A percentile compares a stretch with the other conserved stretches of the same genome.
Conservation (phyloP, 148 eudicot genomes). For the Euryodendron excelsum region DNA sequence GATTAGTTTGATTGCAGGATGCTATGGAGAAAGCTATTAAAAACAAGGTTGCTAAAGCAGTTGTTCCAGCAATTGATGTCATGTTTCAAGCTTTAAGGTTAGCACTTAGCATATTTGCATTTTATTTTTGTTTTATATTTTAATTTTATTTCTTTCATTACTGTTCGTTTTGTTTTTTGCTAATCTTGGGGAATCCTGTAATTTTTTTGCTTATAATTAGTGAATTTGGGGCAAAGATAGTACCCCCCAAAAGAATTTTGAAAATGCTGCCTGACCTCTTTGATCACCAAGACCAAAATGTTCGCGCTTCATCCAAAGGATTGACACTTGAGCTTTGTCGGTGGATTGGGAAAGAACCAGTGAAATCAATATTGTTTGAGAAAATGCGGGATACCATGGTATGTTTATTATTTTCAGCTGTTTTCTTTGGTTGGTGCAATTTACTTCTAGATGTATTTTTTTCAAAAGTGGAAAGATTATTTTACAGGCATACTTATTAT, state of each 20-base stretch:
- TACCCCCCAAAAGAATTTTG: slow-evolving; percentile 94
- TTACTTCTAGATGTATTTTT: slow-evolving; percentile 11
- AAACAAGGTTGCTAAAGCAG: slow-evolving; percentile 95
- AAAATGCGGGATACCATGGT: slow-evolving; percentile 99
- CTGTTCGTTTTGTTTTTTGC: background rate
- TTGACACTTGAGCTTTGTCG: slow-evolving; percentile 96
- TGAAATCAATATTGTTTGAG: slow-evolving; percentile 90
- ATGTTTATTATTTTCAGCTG: slow-evolving; percentile 8
- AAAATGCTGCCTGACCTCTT: slow-evolving; percentile 99
- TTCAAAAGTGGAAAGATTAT: no score
- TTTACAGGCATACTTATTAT: no score
- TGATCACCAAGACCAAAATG: slow-evolving; percentile 99
- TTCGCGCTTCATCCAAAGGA: slow-evolving; percentile 99
- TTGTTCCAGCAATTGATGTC: slow-evolving; percentile 98
- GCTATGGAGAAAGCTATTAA: slow-evolving; percentile 99
- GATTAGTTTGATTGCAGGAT: slow-evolving; percentile 48
- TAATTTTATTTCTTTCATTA: no score
- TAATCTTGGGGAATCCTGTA: background rate
- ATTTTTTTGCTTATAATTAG: slow-evolving; percentile 36
- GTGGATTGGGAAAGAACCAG: slow-evolving; percentile 98
- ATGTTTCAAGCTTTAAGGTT: slow-evolving; percentile 99
- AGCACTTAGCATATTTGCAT: slow-evolving; percentile 2
- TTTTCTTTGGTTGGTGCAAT: background rate
- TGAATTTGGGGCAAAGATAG: slow-evolving; percentile 94
- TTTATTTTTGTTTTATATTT: background rate